A percentile compares a stretch with the other conserved stretches of the same genome.
phyloP scores from a whole-genome alignment of 805 yeast genomes.

The Metahyphopichia silvanorum region DNA sequence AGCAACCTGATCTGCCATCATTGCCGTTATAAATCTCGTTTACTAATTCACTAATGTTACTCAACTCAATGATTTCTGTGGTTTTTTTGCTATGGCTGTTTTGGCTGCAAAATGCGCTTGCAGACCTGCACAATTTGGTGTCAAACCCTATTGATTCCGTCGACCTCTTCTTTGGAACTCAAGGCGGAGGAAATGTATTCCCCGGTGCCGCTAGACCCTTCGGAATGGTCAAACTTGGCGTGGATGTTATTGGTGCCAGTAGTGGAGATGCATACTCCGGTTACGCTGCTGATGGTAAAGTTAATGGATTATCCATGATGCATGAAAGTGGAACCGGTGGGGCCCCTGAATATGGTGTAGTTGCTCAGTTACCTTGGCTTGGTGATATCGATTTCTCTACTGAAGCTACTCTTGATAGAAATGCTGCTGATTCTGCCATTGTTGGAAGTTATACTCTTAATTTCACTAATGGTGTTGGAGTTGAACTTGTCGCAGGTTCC shows the following conservation, averaged over 20 bases:
- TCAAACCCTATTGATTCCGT: slow-evolving; percentile 12
- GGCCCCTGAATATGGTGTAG: slow-evolving; percentile 33
- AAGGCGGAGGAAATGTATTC: slow-evolving; percentile 30
- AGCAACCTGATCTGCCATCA: too few species aligned
- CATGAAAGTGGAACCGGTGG: slow-evolving; percentile 41
- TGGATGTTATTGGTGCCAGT: slow-evolving; percentile 20
- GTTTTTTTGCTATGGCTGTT: too few species aligned
- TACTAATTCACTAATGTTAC: too few species aligned
- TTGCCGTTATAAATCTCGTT: too few species aligned
- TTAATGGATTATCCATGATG: slow-evolving; percentile 34
- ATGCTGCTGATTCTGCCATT: slow-evolving; percentile 14
- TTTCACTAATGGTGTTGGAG: slow-evolving; percentile 15
- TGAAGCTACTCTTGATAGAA: slow-evolving; percentile 10
- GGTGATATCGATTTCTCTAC: slow-evolving; percentile 11
- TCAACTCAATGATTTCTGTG: too few species aligned
- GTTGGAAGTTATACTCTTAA: slow-evolving; percentile 23
- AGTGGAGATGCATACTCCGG: slow-evolving; percentile 31
- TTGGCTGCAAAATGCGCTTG: too few species aligned
- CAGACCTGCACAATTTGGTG: too few species aligned
- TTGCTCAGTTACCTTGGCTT: slow-evolving; percentile 24
- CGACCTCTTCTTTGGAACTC: slow-evolving; percentile 33
- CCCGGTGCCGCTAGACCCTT: slow-evolving; percentile 35
- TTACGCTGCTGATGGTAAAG: slow-evolving; percentile 24
- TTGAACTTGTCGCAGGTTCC: slow-evolving; percentile 23
- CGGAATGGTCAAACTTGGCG: slow-evolving; percentile 36